Conservation (phyloP, 2,329 filamentous ascomycete species). For the Eutypella sp. region DNA sequence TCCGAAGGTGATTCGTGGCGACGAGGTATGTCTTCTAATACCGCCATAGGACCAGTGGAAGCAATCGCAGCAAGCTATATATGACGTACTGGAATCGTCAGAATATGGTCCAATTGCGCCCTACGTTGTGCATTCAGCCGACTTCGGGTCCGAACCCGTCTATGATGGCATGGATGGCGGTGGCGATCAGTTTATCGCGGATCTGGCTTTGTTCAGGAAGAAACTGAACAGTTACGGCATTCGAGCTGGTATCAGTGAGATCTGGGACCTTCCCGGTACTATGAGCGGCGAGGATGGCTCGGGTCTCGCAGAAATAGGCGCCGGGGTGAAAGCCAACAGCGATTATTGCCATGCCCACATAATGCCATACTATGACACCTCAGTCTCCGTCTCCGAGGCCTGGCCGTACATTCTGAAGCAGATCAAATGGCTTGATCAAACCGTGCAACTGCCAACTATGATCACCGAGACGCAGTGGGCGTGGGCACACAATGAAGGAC, state of each 20-base stretch:
- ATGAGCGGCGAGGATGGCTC: not conserved
- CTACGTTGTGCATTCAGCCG: conserved; percentile 5
- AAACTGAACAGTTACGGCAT: conserved; percentile 2
- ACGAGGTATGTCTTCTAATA: not conserved
- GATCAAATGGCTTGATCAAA: not conserved
- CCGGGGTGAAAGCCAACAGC: not conserved
- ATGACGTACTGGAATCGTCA: conserved; percentile 4
- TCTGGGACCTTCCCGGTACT: not conserved
- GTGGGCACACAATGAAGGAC: not conserved
- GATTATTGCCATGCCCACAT: conserved; percentile 3
- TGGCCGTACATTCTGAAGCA: conserved; percentile 1
- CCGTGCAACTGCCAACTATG: not conserved
- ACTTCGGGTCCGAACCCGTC: conserved; percentile 6
- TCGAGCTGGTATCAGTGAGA: conserved; percentile 2
- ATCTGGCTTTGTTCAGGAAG: conserved; percentile 1
- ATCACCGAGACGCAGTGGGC: conserved; percentile 4
- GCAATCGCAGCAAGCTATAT: conserved; percentile 5
- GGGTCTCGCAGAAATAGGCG: not conserved
- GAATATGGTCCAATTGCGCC: conserved; percentile 4
- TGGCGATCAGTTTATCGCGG: conserved; percentile 1
- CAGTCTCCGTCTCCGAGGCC: not conserved
- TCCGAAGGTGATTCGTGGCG: not conserved
- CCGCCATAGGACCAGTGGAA: conserved; percentile 4
- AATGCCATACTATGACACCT: conserved; percentile 1
- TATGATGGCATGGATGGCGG: conserved; percentile 4